Evolutionary conservation across 2,329 filamentous ascomycete species (phyloP).

Genomic region (Claviceps sp.): DNA sequence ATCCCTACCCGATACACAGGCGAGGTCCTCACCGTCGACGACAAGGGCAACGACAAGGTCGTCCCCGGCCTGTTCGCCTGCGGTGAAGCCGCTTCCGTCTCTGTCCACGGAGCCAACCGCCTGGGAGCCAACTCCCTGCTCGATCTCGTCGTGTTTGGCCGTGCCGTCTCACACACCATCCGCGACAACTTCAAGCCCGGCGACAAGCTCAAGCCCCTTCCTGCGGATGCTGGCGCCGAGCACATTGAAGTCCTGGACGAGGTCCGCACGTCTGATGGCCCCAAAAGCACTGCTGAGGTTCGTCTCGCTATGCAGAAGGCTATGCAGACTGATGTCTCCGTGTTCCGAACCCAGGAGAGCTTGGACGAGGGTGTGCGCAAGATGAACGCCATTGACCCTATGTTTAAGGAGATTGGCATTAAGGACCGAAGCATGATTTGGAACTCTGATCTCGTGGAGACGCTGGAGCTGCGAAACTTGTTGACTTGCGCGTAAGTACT

Average conservation of each 20-base stretch:
- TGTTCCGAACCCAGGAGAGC: conserved; percentile 89
- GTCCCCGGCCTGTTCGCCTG: conserved; percentile 93
- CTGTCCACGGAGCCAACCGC: conserved; percentile 95
- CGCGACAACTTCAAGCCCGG: conserved; percentile 86
- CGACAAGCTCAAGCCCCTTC: conserved; percentile 62
- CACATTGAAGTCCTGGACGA: conserved; percentile 78
- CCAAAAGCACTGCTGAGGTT: conserved; percentile 79
- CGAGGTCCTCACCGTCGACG: conserved; percentile 83
- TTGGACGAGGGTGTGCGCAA: conserved; percentile 85
- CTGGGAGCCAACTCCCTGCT: conserved; percentile 96
- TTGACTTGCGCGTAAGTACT: conserved; percentile 85
- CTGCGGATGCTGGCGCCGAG: conserved; percentile 76
- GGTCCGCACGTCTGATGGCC: conserved; percentile 69
- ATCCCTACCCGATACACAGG: conserved; percentile 96
- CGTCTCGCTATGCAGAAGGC: conserved; percentile 91
- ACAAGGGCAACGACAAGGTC: conserved; percentile 76
- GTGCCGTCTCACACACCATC: conserved; percentile 93
- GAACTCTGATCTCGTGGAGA: conserved; percentile 96
- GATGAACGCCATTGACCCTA: conserved; percentile 72
- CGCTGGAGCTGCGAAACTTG: conserved; percentile 86
- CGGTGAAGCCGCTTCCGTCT: conserved; percentile 94
- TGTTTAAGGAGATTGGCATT: conserved; percentile 74
- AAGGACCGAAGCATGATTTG: conserved; percentile 99
- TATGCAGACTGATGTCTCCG: conserved; percentile 94
- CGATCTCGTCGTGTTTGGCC: conserved; percentile 93